A percentile compares a stretch with the other conserved stretches of the same genome.
Conservation (phyloP, 2,329 filamentous ascomycete genomes). For the Calonectria crousiana region DNA sequence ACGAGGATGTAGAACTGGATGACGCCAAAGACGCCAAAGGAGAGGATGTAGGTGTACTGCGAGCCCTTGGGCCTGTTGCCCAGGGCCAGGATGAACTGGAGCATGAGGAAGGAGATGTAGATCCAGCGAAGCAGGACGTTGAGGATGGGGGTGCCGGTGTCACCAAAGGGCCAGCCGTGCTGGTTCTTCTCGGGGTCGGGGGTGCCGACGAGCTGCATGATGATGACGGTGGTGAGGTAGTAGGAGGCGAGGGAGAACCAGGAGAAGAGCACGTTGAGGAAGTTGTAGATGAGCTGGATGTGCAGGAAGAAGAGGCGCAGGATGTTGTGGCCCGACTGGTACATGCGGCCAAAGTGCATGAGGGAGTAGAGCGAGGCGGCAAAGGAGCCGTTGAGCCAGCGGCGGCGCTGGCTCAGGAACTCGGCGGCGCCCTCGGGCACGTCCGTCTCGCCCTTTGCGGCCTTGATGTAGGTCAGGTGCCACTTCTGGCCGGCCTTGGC, state of each 20-base stretch:
- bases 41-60: slow-evolving; percentile 40
- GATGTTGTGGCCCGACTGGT: slow-evolving; percentile 38
- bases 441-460: slow-evolving; percentile 42
- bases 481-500: slow-evolving; percentile 42
- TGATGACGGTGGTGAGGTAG: slow-evolving; percentile 40
- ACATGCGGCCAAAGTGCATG: slow-evolving; percentile 41
- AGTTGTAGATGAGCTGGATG: slow-evolving; percentile 41
- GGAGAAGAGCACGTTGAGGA: slow-evolving; percentile 39
- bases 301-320: slow-evolving; percentile 41
- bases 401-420: slow-evolving; percentile 39
- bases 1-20: slow-evolving; percentile 40
- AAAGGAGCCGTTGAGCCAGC: slow-evolving; percentile 42
- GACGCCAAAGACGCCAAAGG: slow-evolving; percentile 40
- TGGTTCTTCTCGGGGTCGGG: slow-evolving; percentile 32
- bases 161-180: slow-evolving; percentile 41
- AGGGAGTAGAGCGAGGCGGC: slow-evolving; percentile 42
- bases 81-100: slow-evolving; percentile 40
- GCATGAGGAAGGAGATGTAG: slow-evolving; percentile 39
- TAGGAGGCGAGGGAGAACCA: slow-evolving; percentile 40
- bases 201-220: slow-evolving; percentile 41
- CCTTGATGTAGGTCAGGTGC: slow-evolving; percentile 43
- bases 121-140: slow-evolving; percentile 40
- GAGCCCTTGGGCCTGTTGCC: slow-evolving; percentile 41
- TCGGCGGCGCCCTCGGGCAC: slow-evolving; percentile 40
- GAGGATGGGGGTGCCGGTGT: slow-evolving; percentile 37